These are phyloP conservation scores for Torulaspora quercuum DNA, from an alignment of 805 yeast genomes.

Conservation along the genomic window DNA sequence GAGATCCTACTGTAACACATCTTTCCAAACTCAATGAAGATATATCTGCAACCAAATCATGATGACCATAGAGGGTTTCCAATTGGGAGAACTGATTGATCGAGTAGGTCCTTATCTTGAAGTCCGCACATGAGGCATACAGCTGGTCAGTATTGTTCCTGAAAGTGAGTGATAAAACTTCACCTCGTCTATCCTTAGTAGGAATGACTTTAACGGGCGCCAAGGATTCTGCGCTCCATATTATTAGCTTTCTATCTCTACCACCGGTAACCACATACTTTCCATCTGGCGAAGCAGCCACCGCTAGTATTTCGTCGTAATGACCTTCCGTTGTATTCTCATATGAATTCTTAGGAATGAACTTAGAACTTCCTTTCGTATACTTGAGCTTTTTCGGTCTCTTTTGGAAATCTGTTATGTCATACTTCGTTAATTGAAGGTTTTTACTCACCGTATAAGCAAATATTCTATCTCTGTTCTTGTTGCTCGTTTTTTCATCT, in stretches of 20 bases:
- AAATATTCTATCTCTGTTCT: conserved; percentile 52
- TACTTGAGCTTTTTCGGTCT: conserved; percentile 67
- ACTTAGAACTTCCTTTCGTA: conserved; percentile 56
- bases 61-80: conserved; percentile 93
- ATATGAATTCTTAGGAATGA: conserved; percentile 36
- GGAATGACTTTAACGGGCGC: conserved; percentile 74
- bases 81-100: conserved; percentile 82
- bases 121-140: conserved; percentile 90
- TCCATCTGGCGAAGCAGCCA: conserved; percentile 86
- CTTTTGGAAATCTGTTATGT: conserved; percentile 48
- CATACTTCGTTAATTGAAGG: conserved; percentile 76
- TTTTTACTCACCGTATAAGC: conserved; percentile 83
- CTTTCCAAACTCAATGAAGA: conserved; percentile 80
- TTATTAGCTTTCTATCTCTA: conserved; percentile 68
- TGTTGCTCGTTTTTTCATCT: conserved; percentile 37
- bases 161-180: conserved; percentile 69
- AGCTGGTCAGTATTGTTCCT: conserved; percentile 79
- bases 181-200: conserved; percentile 66
- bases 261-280: conserved; percentile 90
- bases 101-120: conserved; percentile 82
- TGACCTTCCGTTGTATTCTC: conserved; percentile 64
- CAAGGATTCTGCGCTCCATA: conserved; percentile 82
- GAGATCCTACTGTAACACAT: conserved; percentile 92
- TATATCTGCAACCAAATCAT: conserved; percentile 80
- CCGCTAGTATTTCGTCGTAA: conserved; percentile 66